Base-by-base conservation (phyloP, 2,329 filamentous ascomycete species). In the Diaporthe nobilis region DNA sequence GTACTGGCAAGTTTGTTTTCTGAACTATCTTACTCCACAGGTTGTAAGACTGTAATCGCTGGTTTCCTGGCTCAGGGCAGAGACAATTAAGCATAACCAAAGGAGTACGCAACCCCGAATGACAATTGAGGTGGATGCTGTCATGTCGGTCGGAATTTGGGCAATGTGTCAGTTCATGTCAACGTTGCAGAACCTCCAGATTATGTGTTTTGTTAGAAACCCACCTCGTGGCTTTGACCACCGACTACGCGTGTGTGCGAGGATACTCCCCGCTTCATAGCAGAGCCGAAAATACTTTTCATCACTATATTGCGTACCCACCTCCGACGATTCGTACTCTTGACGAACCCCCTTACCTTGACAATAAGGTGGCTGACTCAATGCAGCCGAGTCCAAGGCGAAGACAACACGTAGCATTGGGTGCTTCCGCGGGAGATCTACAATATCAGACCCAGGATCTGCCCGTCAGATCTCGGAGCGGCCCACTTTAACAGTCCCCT, bases 381-480 rank as follows among this genome's bases (percentile, higher is more conserved):
- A 68, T 68, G 7, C 4, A 34, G 31, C 22, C 63, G 22, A 13
- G 7, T 31, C 47, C 7, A 37, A 12, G 15, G 44, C 17, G 12
- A 51, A 17, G 42, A 34, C 10, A 53, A 37, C 22, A 39, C 44
- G 17, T 31, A 39, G 8, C 31, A 39, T 25, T 68, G 17, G 20
- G 42, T 20, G 31, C 7, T 37, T 28, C 20, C 12, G 44, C 63
- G 44, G 44, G 63, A 68, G 44, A 51, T 25, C 63, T 37, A 37
- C 63, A 39, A 51, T 17, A 39, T 20, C 28, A 53, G 20, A 68
- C 63, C 63, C 63, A 68, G 44, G 63, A 68, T 39, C 44, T 51
- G 63, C 47, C 63, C 28, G 63, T 53, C 63, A 53, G 63, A 39
- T 68, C 31, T 68, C 44, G 31, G 63, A 2, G 63, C 7, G 63